Evolutionary conservation across 192 early-diverging fungal genomes (phyloP).

Genomic region (Backusella westeae): DNA sequence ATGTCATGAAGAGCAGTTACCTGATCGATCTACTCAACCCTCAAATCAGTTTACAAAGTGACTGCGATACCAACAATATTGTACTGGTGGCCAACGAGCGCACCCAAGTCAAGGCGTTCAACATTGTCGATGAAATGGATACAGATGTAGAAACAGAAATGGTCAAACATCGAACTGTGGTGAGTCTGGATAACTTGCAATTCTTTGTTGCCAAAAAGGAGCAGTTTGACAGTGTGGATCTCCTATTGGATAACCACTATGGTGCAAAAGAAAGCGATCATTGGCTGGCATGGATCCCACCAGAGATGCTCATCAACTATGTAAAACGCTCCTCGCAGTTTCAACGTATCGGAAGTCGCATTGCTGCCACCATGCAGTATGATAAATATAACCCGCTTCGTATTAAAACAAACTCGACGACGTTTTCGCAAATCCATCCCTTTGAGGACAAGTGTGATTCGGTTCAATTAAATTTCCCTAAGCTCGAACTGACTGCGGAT

Average conservation of each 20-base stretch:
- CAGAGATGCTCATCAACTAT: slow-evolving; percentile 62
- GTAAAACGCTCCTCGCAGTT: slow-evolving; percentile 46
- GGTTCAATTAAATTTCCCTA: slow-evolving; percentile 70
- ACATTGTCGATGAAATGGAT: slow-evolving; percentile 57
- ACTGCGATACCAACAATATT: slow-evolving; percentile 44
- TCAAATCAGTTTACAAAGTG: slow-evolving; percentile 68
- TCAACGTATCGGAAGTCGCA: slow-evolving; percentile 57
- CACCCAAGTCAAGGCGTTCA: slow-evolving; percentile 55
- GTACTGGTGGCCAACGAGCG: slow-evolving; percentile 57
- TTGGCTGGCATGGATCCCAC: slow-evolving; percentile 71
- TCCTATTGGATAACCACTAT: slow-evolving; percentile 46
- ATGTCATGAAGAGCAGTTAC: slow-evolving; percentile 54
- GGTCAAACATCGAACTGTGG: slow-evolving; percentile 60
- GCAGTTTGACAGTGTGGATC: slow-evolving; percentile 41
- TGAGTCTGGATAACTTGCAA: slow-evolving; percentile 65
- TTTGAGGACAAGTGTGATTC: slow-evolving; percentile 64
- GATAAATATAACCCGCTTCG: slow-evolving; percentile 72
- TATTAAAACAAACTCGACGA: slow-evolving; percentile 43
- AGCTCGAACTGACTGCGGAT: slow-evolving; percentile 68
- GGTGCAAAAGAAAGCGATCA: slow-evolving; percentile 40
- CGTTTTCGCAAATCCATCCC: slow-evolving; percentile 23
- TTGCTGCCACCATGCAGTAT: slow-evolving; percentile 52
- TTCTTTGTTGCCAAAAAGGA: slow-evolving; percentile 54
- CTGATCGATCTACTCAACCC: slow-evolving; percentile 68
- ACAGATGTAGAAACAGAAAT: slow-evolving; percentile 36